These are phyloP conservation scores for Bipolaris oryzae DNA, from an alignment of 2,329 filamentous ascomycete genomes.

Conservation along the genomic window DNA sequence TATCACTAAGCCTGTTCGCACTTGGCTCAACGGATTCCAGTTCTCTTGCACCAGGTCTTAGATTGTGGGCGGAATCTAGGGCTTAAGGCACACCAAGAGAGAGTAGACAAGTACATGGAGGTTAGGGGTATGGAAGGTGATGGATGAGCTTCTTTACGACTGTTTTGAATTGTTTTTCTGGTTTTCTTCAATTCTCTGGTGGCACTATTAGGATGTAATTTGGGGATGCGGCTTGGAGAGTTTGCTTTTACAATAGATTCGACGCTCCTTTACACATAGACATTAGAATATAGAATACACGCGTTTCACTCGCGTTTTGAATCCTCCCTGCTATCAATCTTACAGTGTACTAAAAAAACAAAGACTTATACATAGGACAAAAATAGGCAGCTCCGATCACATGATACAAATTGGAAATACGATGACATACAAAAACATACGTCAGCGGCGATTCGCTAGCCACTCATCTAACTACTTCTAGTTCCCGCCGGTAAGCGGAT, in stretches of 20 bases:
- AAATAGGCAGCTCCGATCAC: no score
- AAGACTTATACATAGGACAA: no score
- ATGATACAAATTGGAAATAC: no score
- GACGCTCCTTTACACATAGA: background rate
- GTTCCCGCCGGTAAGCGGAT: no score
- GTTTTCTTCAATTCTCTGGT: background rate
- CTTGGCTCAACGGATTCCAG: slow-evolving; percentile 20
- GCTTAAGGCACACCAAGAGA: background rate
- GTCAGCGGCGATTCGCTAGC: no score
- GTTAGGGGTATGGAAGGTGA: background rate
- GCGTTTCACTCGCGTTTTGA: background rate
- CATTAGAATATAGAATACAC: background rate
- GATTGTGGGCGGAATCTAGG: background rate
- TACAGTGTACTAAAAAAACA: no score
- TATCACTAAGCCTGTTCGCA: slow-evolving; percentile 13
- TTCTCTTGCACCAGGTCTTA: slow-evolving; percentile 18
- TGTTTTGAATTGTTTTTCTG: background rate
- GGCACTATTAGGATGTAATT: background rate
- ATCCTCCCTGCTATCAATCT: no score
- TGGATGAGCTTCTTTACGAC: no score
- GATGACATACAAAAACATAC: no score
- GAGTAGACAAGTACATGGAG: background rate
- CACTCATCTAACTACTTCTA: no score
- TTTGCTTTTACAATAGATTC: background rate
- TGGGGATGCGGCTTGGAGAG: background rate